Percentiles rank a stretch among this genome's conserved stretches.
These are phyloP conservation scores for Urochloa ruziziensis DNA, from an alignment of 176 grass and related monocot species.

Conservation along the genomic window DNA sequence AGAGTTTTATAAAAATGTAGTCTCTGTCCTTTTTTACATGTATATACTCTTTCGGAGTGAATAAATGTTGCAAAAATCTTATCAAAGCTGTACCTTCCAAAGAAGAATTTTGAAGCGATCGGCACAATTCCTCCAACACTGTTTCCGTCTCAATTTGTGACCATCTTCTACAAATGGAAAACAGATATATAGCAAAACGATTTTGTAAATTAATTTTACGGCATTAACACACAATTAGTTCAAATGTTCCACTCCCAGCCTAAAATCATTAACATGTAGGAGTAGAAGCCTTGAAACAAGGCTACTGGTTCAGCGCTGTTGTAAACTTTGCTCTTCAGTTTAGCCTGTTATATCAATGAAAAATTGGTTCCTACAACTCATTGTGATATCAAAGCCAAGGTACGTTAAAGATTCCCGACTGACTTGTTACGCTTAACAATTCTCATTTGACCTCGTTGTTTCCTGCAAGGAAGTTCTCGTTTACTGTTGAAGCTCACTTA, in stretches of 20 bases:
- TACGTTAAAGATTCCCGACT: background rate
- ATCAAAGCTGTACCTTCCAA: too few species aligned
- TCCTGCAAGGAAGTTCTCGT: background rate
- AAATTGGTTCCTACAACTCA: background rate
- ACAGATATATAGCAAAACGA: background rate
- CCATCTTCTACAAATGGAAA: background rate
- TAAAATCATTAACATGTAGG: background rate
- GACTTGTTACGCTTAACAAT: background rate
- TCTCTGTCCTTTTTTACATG: background rate
- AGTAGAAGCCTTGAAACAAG: background rate
- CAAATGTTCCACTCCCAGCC: background rate
- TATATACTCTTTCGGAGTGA: background rate
- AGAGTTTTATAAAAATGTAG: background rate
- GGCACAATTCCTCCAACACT: background rate
- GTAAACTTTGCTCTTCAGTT: background rate
- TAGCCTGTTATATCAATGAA: background rate
- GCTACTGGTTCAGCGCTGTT: background rate
- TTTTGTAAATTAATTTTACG: background rate
- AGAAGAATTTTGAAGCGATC: too few species aligned
- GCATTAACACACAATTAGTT: background rate
- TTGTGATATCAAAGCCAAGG: background rate
- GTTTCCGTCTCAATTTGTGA: too few species aligned
- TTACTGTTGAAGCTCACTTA: background rate
- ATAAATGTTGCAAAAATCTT: too few species aligned
- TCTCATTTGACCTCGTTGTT: background rate